A percentile compares a stretch with the other conserved stretches of the same genome.
Evolutionary conservation across 2,329 filamentous ascomycete species (phyloP).

Genomic region (Trichoderma sp.): DNA sequence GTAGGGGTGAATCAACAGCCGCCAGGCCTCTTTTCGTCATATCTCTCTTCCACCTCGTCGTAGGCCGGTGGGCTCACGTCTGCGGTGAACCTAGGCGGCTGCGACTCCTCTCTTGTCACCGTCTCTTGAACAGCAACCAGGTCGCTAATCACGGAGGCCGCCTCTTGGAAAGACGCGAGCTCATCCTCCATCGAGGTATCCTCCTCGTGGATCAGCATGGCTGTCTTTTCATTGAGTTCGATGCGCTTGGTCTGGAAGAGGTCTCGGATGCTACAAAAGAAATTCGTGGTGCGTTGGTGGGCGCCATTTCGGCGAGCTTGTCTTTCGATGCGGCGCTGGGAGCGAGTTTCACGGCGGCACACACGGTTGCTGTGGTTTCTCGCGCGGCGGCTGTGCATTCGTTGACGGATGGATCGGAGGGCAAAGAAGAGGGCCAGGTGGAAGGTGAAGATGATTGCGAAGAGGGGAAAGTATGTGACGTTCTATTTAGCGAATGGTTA

Average conservation of each 20-base stretch:
- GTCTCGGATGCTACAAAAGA: conserved; percentile 19
- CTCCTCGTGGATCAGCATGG: conserved; percentile 7
- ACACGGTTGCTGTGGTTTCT: not conserved
- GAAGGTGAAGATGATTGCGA: conserved; percentile 20
- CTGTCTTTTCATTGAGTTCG: conserved; percentile 8
- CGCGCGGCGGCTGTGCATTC: not conserved
- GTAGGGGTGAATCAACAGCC: not conserved
- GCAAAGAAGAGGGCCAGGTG: conserved; percentile 9
- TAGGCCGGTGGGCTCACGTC: conserved; percentile 25
- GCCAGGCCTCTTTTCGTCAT: not conserved
- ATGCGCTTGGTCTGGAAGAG: not conserved
- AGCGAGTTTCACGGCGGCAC: conserved; percentile 19
- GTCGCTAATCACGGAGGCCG: conserved; percentile 44
- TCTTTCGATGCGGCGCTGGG: conserved; percentile 29
- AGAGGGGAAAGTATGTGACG: conserved; percentile 1
- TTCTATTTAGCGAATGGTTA: not conserved
- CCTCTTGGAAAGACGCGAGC: conserved; percentile 47
- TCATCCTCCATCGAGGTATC: conserved; percentile 44
- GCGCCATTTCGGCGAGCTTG: conserved; percentile 23
- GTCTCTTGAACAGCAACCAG: conserved; percentile 45
- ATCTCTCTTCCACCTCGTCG: conserved; percentile 19
- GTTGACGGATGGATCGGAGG: conserved; percentile 14
- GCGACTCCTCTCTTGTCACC: not conserved
- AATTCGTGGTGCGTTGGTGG: conserved; percentile 23
- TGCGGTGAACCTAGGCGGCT: not conserved